phyloP scores from a whole-genome alignment of 176 grass and related monocot species.

The Coix lacrymajobi region DNA sequence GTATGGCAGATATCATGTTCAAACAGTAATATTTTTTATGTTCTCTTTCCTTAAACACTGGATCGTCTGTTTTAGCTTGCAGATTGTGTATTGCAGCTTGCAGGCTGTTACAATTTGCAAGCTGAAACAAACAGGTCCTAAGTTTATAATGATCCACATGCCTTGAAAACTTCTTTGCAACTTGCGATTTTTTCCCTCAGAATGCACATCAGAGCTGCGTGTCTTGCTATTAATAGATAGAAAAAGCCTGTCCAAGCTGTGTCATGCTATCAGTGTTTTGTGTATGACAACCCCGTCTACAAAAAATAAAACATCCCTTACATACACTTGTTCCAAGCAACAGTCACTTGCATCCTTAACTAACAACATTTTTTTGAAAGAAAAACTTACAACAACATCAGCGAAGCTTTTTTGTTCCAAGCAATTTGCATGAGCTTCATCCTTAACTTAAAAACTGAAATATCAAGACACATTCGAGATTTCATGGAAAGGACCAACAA shows the following conservation, averaged over 20 bases:
- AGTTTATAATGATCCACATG: neutral
- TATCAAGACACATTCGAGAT: neutral
- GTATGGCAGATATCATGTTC: constrained; percentile 41
- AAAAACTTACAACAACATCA: neutral
- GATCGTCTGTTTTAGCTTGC: neutral
- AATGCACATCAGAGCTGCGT: neutral
- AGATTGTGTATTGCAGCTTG: neutral
- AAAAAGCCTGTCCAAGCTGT: neutral
- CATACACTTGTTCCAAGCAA: neutral
- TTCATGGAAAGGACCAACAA: neutral
- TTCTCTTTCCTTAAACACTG: neutral
- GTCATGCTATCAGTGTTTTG: neutral
- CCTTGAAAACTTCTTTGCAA: neutral
- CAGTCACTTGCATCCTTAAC: neutral
- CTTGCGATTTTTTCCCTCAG: neutral
- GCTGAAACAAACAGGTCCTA: neutral
- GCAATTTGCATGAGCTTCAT: neutral
- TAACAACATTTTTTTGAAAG: neutral
- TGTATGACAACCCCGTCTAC: neutral
- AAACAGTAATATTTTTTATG: neutral
- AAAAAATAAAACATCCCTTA: neutral
- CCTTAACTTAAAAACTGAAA: neutral
- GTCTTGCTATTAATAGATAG: neutral
- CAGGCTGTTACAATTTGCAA: neutral
- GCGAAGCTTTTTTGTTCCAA: neutral